Conservation (phyloP, 2,329 filamentous ascomycete genomes). For the Neodidymelliopsis sp. region DNA sequence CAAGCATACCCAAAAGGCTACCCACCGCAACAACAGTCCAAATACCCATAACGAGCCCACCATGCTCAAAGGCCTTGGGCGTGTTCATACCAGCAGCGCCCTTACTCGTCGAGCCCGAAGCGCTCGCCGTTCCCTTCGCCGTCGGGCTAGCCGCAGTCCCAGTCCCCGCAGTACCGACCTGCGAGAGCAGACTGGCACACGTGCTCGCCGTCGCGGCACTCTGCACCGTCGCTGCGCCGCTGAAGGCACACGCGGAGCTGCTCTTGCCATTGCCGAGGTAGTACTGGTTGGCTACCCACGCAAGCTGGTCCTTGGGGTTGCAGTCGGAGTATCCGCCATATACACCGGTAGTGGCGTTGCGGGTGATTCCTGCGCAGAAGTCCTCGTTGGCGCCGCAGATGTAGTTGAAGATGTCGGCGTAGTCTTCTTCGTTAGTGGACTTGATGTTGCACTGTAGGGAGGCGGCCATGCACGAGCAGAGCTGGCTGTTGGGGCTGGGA, state of each 20-base stretch:
- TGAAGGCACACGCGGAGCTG: constrained; percentile 72
- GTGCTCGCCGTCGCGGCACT: constrained; percentile 55
- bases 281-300: constrained; percentile 77
- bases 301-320: constrained; percentile 72
- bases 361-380: constrained; percentile 71
- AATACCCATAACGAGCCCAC: constrained; percentile 26
- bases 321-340: constrained; percentile 83
- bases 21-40: constrained; percentile 32
- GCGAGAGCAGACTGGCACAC: constrained; percentile 66
- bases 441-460: constrained; percentile 75
- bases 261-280: constrained; percentile 58
- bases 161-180: constrained; percentile 68
- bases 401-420: constrained; percentile 73
- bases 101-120: constrained; percentile 27
- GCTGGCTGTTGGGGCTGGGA: constrained; percentile 76
- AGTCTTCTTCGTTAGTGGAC: constrained; percentile 64
- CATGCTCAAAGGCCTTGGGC: constrained; percentile 37
- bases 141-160: constrained; percentile 57
- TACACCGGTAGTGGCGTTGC: constrained; percentile 70
- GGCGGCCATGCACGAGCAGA: constrained; percentile 86
- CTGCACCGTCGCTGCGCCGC: constrained; percentile 67
- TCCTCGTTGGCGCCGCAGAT: constrained; percentile 68
- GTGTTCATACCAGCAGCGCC: constrained; percentile 30
- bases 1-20: constrained; percentile 40
- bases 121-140: constrained; percentile 31